These are phyloP conservation scores for Cercospora zeina DNA, from an alignment of 2,329 filamentous ascomycete species.

Conservation along the genomic window DNA sequence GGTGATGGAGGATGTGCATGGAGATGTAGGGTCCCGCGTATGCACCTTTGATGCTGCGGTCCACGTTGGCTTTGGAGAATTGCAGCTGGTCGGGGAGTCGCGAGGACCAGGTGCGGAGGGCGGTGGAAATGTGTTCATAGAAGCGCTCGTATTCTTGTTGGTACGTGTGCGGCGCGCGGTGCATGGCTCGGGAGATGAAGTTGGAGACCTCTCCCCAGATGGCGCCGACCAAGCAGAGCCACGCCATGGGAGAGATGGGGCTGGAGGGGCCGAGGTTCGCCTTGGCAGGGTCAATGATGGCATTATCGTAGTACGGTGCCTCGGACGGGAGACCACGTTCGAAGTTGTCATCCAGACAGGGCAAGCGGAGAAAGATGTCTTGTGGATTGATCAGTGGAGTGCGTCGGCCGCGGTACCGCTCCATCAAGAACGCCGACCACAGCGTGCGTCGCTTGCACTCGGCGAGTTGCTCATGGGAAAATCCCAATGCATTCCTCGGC, in stretches of 20 bases:
- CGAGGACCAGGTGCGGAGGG: slow-evolving; percentile 60
- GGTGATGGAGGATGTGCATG: slow-evolving; percentile 67
- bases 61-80: slow-evolving; percentile 60
- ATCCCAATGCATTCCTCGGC: slow-evolving; percentile 30
- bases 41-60: slow-evolving; percentile 55
- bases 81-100: slow-evolving; percentile 58
- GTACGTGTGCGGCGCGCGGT: slow-evolving; percentile 49
- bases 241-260: slow-evolving; percentile 56
- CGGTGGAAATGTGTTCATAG: slow-evolving; percentile 54
- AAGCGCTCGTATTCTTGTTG: slow-evolving; percentile 53
- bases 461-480: slow-evolving; percentile 48
- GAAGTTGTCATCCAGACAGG: slow-evolving; percentile 61
- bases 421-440: slow-evolving; percentile 70
- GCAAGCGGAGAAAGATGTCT: slow-evolving; percentile 67
- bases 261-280: slow-evolving; percentile 43
- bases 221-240: slow-evolving; percentile 62
- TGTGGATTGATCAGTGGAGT: slow-evolving; percentile 60
- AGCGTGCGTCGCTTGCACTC: slow-evolving; percentile 71
- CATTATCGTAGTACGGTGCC: slow-evolving; percentile 62
- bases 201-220: slow-evolving; percentile 67
- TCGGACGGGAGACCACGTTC: slow-evolving; percentile 60
- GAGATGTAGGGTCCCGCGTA: slow-evolving; percentile 62
- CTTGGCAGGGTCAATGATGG: slow-evolving; percentile 45
- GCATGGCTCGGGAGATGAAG: slow-evolving; percentile 57
- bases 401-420: slow-evolving; percentile 59